These are phyloP conservation scores for Trypanosoma lewisi DNA, from an alignment of 208 protist genomes.

Conservation along the genomic window DNA sequence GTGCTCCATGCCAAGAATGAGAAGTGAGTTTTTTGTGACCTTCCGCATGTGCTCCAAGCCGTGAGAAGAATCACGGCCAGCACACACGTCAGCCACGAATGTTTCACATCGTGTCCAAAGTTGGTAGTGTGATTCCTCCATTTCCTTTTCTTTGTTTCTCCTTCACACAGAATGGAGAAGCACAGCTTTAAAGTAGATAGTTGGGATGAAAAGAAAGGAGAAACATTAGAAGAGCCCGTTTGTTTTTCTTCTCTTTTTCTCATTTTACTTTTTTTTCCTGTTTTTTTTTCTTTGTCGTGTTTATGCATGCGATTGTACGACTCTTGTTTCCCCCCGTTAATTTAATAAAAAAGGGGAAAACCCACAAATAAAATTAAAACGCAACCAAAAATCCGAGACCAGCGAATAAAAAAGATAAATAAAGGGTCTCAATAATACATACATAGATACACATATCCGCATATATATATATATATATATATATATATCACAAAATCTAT, in stretches of 20 bases:
- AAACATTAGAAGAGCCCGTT: conserved; percentile 17
- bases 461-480: too few relatives aligned
- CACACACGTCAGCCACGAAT: conserved; percentile 63
- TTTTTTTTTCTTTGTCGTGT: too few relatives aligned
- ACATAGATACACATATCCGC: too few relatives aligned
- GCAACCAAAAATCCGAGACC: too few relatives aligned
- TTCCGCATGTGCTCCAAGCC: conserved; percentile 74
- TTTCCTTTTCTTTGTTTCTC: conserved; percentile 13
- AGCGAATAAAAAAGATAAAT: too few relatives aligned
- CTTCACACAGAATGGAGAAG: conserved; percentile 1
- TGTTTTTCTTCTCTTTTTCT: too few relatives aligned
- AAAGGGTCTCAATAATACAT: too few relatives aligned
- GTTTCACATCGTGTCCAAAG: conserved; percentile 60
- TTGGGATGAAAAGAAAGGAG: background rate
- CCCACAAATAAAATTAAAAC: too few relatives aligned
- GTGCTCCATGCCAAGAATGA: conserved; percentile 65
- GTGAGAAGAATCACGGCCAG: conserved; percentile 66
- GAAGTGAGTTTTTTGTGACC: conserved; percentile 64
- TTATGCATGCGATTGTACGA: too few relatives aligned
- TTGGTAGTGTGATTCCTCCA: conserved; percentile 52
- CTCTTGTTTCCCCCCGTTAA: too few relatives aligned
- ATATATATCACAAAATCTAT: too few relatives aligned
- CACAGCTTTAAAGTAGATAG: background rate
- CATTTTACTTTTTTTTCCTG: background rate
- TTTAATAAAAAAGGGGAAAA: too few relatives aligned